phyloP scores from a whole-genome alignment of 1,139 yeast genomes.

The Pichia sp. region DNA sequence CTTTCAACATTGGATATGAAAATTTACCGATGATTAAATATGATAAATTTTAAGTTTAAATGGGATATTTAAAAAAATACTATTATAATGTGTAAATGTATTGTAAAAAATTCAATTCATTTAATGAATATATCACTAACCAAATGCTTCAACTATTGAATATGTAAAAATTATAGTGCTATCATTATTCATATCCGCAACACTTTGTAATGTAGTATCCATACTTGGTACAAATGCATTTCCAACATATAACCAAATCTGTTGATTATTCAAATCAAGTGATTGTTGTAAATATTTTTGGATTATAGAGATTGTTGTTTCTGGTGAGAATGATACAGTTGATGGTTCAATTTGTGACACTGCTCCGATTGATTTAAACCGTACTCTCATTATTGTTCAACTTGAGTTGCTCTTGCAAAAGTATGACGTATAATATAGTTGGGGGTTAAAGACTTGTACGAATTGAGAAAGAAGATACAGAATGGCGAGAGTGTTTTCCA shows the following conservation, averaged over 20 bases:
- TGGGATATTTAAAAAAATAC: too few relatives aligned
- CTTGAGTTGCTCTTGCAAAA: too few relatives aligned
- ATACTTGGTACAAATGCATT: conserved; percentile 55
- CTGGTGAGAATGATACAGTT: conserved; percentile 36
- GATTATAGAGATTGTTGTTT: conserved; percentile 1
- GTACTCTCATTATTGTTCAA: conserved; percentile 32
- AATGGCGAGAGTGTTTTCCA: not conserved
- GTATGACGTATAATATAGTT: too few relatives aligned
- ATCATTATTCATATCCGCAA: conserved; percentile 1
- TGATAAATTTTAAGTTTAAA: not conserved
- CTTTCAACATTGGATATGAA: not conserved
- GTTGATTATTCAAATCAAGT: not conserved
- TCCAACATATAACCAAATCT: conserved; percentile 41
- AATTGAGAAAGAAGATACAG: not conserved
- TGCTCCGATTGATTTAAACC: conserved; percentile 58
- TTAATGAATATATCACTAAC: conserved; percentile 1
- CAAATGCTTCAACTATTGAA: conserved; percentile 16
- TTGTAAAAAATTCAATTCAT: not conserved
- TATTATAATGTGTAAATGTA: too few relatives aligned
- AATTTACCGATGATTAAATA: not conserved
- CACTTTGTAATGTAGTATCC: conserved; percentile 3
- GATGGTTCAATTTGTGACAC: conserved; percentile 41
- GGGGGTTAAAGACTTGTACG: too few relatives aligned
- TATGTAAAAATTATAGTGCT: conserved; percentile 11
- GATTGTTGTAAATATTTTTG: not conserved